A percentile compares a stretch with the other conserved stretches of the same genome.
These are phyloP conservation scores for Crithidia fasciculata DNA, from an alignment of 208 protist genomes.

Conservation along the genomic window DNA sequence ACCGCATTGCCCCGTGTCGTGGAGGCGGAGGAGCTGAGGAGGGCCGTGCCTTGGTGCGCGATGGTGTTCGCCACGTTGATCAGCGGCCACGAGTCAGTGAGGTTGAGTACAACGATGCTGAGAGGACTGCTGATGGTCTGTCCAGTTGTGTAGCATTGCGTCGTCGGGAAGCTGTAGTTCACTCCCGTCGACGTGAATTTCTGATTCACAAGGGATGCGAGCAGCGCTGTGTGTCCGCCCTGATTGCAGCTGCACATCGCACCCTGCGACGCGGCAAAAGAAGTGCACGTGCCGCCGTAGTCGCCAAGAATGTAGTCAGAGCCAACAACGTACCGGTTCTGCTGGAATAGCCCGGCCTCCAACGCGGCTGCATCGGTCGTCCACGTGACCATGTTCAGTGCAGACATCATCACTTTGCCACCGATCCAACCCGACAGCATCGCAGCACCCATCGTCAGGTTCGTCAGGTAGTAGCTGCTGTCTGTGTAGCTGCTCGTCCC, in stretches of 20 bases:
- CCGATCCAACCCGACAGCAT: slow-evolving; percentile 54
- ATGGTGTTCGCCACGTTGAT: not conserved
- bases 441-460: slow-evolving; percentile 23
- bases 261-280: slow-evolving; percentile 16
- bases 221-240: slow-evolving; percentile 7
- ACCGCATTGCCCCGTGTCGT: too few relatives aligned
- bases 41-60: not conserved
- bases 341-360: slow-evolving; percentile 34
- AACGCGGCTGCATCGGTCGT: slow-evolving; percentile 20
- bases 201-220: not conserved
- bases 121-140: not conserved
- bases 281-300: slow-evolving; percentile 46
- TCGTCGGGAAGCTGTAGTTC: slow-evolving; percentile 10
- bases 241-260: slow-evolving; percentile 53
- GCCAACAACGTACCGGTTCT: slow-evolving; percentile 61
- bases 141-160: slow-evolving; percentile 4
- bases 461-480: slow-evolving; percentile 21
- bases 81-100: not conserved
- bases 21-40: not conserved
- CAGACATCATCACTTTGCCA: slow-evolving; percentile 31
- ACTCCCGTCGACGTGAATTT: not conserved
- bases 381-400: slow-evolving; percentile 18
- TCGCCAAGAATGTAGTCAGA: slow-evolving; percentile 61
- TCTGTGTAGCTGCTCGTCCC: slow-evolving; percentile 9
- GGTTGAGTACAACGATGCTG: slow-evolving; percentile 10